phyloP scores from a whole-genome alignment of 2,329 filamentous ascomycete species.

The Neonectria magnoliae region DNA sequence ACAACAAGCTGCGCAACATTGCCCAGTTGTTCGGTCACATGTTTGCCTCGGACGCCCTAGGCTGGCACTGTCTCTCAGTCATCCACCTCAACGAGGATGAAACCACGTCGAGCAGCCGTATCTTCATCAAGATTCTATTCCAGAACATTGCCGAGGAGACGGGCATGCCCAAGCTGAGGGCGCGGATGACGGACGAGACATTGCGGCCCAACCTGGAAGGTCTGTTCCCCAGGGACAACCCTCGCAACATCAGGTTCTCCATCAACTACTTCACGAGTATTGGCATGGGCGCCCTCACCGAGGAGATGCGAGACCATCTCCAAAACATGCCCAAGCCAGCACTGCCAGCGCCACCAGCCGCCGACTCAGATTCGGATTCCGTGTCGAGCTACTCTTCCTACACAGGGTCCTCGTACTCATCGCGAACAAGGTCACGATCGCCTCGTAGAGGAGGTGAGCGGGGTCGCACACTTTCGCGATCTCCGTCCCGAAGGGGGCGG shows the following conservation, averaged over 20 bases:
- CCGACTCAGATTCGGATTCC: constrained; percentile 74
- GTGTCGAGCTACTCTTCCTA: constrained; percentile 84
- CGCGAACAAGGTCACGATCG: constrained; percentile 58
- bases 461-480: constrained; percentile 44
- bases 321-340: constrained; percentile 90
- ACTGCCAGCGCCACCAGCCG: constrained; percentile 71
- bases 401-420: constrained; percentile 69
- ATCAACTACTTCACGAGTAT: constrained; percentile 99
- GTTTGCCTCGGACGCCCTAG: constrained; percentile 86
- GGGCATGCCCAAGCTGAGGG: constrained; percentile 82
- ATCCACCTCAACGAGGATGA: constrained; percentile 96
- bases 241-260: constrained; percentile 91
- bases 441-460: constrained; percentile 40
- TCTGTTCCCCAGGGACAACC: constrained; percentile 89
- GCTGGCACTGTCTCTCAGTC: constrained; percentile 87
- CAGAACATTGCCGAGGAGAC: constrained; percentile 90
- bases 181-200: constrained; percentile 80
- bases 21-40: constrained; percentile 95
- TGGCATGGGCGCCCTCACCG: constrained; percentile 92
- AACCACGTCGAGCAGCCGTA: constrained; percentile 94
- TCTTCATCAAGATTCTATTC: constrained; percentile 98
- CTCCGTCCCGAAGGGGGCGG: constrained; percentile 40
- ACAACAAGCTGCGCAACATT: constrained; percentile 93
- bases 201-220: constrained; percentile 83
- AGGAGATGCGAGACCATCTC: constrained; percentile 91